Evolutionary conservation across 352 stramenopile species (phyloP).

Genomic region (Bremia lactucae): DNA sequence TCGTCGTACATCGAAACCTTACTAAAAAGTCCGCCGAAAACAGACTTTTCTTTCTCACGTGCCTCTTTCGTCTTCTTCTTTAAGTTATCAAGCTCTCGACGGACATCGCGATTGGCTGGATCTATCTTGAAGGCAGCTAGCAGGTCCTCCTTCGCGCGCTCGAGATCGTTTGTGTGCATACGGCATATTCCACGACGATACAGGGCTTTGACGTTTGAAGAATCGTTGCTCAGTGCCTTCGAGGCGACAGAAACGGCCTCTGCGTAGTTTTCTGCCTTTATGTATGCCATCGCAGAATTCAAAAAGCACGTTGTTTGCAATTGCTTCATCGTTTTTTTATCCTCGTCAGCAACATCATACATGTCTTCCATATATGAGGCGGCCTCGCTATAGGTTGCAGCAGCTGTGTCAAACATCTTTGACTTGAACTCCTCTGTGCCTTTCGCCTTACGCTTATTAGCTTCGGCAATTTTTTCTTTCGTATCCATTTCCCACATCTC

Average conservation of each 20-base stretch:
- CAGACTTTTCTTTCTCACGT: conserved; percentile 92
- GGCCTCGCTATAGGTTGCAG: conserved; percentile 74
- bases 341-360: conserved; percentile 77
- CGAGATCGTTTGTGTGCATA: conserved; percentile 78
- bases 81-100: conserved; percentile 58
- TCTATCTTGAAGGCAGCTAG: conserved; percentile 74
- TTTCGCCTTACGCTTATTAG: conserved; percentile 81
- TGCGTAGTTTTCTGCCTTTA: conserved; percentile 88
- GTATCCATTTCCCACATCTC: conserved; percentile 89
- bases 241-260: conserved; percentile 73
- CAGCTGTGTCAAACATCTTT: conserved; percentile 79
- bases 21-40: conserved; percentile 93
- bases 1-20: conserved; percentile 97
- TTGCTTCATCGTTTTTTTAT: conserved; percentile 81
- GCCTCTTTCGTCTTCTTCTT: conserved; percentile 84
- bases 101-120: conserved; percentile 73
- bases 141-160: conserved; percentile 82
- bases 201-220: conserved; percentile 76
- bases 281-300: conserved; percentile 91
- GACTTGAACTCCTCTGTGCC: conserved; percentile 90
- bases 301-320: conserved; percentile 85
- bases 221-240: conserved; percentile 79
- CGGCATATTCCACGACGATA: conserved; percentile 76
- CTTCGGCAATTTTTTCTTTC: conserved; percentile 77
- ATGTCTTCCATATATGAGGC: conserved; percentile 80